Evolutionary conservation across 768 basidiomycete genomes (phyloP), one percentile per base, ranked within the genome.

Genomic region (Lactarius pseudohatsudake): DNA sequence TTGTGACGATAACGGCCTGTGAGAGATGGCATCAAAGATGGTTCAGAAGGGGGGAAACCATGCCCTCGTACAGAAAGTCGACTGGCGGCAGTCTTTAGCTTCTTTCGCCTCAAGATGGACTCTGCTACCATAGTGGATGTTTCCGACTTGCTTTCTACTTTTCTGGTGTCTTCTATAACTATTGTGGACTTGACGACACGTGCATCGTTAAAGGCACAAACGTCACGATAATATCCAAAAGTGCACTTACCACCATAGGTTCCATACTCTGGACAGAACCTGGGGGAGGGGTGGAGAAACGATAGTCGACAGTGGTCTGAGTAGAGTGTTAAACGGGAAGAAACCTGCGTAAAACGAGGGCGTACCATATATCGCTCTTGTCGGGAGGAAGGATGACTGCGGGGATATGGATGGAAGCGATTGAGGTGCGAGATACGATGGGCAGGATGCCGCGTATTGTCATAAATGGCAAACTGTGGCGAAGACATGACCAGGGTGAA

Each of bases 401-500:
- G 68, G 9, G 61, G 53, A 32, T 67, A 69, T 43, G 68, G 65
- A 32, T 69, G 68, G 38, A 50, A 69, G 16, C 68, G 65, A 62
- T 45, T 11, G 9, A 56, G 40, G 53, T 69, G 61, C 20, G 65
- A 62, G 10, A n/a, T 57, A 32, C 68, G 60, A 63, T 67, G 50
- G 5, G 61, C 32, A 28, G 61, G 61, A 30, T 56, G 57, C 57
- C 68, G 57, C 65, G 45, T 53, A 22, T 69, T 67, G 34, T 62
- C 36, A 40, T 56, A 15, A 26, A 40, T 15, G 57, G 60, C 53
- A 32, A 54, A 58, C 13, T 40, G 57, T 22, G 65, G 26, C 30
- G 60, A 36, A 20, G 68, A 57, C 68, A 69, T 67, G 61, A 26
- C 65, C 57, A 22, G 54, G 22, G 60, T 47, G 34, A 69, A 67